Evolutionary conservation across 345 rosid species (phyloP).

Genomic region (Eucalyptus fibrosa): DNA sequence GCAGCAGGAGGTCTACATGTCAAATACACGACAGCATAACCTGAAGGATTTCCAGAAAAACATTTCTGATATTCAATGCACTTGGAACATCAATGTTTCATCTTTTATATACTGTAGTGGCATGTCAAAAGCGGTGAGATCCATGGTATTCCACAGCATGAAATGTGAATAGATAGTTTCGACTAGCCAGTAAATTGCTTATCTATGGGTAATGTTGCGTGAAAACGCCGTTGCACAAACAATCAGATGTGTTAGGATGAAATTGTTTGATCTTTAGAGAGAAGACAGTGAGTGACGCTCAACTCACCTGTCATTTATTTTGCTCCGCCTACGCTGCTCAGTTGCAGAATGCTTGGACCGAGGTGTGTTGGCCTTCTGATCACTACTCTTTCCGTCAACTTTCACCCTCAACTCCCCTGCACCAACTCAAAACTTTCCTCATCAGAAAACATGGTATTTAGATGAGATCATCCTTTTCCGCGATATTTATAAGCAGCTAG

Average conservation of each 20-base stretch:
- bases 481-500: neutral
- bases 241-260: neutral
- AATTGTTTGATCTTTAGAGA: neutral
- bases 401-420: conserved; percentile 55
- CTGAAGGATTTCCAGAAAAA: neutral
- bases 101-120: neutral
- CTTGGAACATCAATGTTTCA: neutral
- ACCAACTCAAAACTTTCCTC: neutral
- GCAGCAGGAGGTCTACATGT: neutral
- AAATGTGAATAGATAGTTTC: neutral
- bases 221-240: neutral
- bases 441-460: neutral
- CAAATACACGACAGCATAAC: neutral
- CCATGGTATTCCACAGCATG: neutral
- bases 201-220: neutral
- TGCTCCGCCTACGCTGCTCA: conserved; percentile 95
- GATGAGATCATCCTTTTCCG: neutral
- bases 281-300: neutral
- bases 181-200: neutral
- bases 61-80: neutral
- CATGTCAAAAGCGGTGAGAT: neutral
- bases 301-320: conserved; percentile 83
- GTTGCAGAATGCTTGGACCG: conserved; percentile 99
- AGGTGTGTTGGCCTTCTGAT: conserved; percentile 79
- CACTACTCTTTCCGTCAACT: conserved; percentile 52